Evolutionary conservation across 805 yeast genomes (phyloP), one percentile per base, ranked within the genome.

Genomic region (Candida hispaniensis): DNA sequence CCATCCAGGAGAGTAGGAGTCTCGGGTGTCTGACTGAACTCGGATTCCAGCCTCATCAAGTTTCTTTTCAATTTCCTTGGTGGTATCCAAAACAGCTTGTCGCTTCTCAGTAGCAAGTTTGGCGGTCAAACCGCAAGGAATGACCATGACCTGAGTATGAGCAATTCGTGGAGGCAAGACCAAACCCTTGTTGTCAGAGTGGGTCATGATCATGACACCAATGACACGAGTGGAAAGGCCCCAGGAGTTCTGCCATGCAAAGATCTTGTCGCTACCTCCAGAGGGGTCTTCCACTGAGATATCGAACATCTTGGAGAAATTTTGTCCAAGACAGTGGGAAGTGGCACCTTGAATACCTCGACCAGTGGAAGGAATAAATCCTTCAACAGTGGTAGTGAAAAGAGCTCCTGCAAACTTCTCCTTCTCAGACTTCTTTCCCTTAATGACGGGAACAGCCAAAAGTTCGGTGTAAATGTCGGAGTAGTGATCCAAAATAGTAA

Each of bases 261-360:
- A 73, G 33, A 86, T 65, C 64, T 83, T 80, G 54, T 91, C 93
- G 56, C 79, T 75, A 7, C 67, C 50, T 34, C 94, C 94, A 41
- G 79, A 79, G 47, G 99, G 99, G 60, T 83, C 81, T 64, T 91
- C 98, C 34, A 93, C 98, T 23, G 79, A 64, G 47, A 91, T 83
- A 64, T 82, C 79, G 65, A 91, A 91, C 99, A 91, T 91, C 66
- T 86, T 88, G 48, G 97, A 86, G 68, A 91, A 91, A 71, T 91
- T 91, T 61, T 83, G 93, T 48, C 99, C 99, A 58, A 91, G 68
- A 58, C 86, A 91, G 66, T 91, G 99, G 22, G 96, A 85, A 21
- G 99, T 91, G 42, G 88, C 99, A 62, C 97, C 98, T 66, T 91
- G 99, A 50, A 91, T 91, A 70, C 97, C 99, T 69, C 99, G 81